phyloP scores from a whole-genome alignment of 106 monocot species.

The Apostasia ramifera region DNA sequence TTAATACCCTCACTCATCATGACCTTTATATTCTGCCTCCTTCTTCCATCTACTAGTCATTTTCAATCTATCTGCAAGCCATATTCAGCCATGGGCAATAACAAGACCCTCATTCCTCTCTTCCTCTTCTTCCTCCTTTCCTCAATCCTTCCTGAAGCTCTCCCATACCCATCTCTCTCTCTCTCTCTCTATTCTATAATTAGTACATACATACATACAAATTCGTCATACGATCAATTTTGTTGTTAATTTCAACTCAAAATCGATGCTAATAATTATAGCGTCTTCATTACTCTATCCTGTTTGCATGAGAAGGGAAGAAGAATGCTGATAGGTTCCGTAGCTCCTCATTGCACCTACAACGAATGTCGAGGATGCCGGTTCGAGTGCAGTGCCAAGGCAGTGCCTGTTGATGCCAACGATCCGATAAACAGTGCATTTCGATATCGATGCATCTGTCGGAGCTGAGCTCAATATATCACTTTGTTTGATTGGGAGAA shows the following conservation, averaged over 20 bases:
- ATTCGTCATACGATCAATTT: too few species aligned
- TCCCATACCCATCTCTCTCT: not conserved
- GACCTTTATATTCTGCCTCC: too few species aligned
- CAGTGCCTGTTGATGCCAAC: conserved; percentile 78
- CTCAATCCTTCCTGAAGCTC: not conserved
- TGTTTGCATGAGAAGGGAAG: not conserved
- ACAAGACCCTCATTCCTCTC: not conserved
- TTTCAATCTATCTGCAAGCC: conserved; percentile 15
- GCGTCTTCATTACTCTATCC: too few species aligned
- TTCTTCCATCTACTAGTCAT: conserved; percentile 13
- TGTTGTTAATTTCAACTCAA: too few species aligned
- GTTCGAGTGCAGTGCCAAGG: conserved; percentile 77
- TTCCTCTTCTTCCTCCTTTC: conserved; percentile 11
- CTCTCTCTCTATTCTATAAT: too few species aligned
- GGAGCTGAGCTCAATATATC: conserved; percentile 20
- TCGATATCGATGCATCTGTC: conserved; percentile 77
- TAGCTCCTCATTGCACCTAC: conserved; percentile 70
- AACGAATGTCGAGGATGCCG: conserved; percentile 91
- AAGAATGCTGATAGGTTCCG: conserved; percentile 80
- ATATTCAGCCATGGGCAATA: conserved; percentile 9
- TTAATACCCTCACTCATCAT: too few species aligned
- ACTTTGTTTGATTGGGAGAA: too few species aligned
- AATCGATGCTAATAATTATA: not conserved
- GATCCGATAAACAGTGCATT: conserved; percentile 89
- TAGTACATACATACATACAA: too few species aligned